Conservation (phyloP, 257 asterid species). For the Solanum virginianum region DNA sequence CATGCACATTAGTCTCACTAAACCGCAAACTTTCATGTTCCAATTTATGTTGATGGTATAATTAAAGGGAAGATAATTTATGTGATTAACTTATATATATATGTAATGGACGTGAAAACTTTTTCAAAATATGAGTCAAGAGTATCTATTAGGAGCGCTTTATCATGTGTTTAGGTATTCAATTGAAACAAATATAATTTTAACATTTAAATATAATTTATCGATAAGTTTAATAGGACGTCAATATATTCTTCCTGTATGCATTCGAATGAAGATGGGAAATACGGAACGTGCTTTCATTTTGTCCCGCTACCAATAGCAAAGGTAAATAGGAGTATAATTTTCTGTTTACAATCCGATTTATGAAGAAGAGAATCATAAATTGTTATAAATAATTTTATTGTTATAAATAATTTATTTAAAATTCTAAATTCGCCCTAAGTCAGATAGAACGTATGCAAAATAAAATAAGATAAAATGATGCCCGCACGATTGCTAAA, state of each 20-base stretch:
- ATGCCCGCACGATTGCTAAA: constrained; percentile 18
- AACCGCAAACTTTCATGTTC: too few relatives aligned
- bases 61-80: too few relatives aligned
- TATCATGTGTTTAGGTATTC: not conserved
- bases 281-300: not conserved
- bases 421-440: not conserved
- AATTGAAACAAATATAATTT: not conserved
- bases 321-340: too few relatives aligned
- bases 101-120: too few relatives aligned
- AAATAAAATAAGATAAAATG: not conserved
- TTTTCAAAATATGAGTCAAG: too few relatives aligned
- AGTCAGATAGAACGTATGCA: not conserved
- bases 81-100: too few relatives aligned
- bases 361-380: not conserved
- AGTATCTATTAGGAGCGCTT: too few relatives aligned
- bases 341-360: not conserved
- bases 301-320: not conserved
- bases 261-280: not conserved
- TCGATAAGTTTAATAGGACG: not conserved
- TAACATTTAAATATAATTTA: not conserved
- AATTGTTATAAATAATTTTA: not conserved
- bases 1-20: too few relatives aligned
- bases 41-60: not conserved
- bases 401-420: not conserved
- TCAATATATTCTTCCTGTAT: not conserved